Evolutionary conservation across 805 yeast species (phyloP).

Genomic region (Kuraishia cidri): DNA sequence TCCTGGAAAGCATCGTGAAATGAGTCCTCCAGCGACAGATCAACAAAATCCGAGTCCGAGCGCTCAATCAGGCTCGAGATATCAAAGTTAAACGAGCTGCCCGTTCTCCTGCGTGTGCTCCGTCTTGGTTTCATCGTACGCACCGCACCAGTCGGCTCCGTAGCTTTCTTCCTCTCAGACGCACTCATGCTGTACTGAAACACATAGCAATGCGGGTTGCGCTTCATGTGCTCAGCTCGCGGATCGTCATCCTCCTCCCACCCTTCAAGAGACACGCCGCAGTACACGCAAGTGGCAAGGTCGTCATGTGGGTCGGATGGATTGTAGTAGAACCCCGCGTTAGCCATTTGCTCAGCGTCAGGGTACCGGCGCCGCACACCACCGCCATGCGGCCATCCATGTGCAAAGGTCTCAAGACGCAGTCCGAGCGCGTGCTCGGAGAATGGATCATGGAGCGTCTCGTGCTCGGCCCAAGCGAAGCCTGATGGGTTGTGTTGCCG

Average conservation of each 20-base stretch:
- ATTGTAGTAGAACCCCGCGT: slow-evolving; percentile 56
- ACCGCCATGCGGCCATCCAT: slow-evolving; percentile 34
- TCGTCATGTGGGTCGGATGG: slow-evolving; percentile 41
- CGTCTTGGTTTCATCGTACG: too few relatives aligned
- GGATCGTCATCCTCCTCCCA: slow-evolving; percentile 70
- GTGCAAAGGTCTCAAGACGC: slow-evolving; percentile 29
- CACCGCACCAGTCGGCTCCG: too few relatives aligned
- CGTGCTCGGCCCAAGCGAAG: slow-evolving; percentile 12
- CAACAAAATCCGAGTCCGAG: too few relatives aligned
- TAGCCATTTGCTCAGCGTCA: slow-evolving; percentile 32
- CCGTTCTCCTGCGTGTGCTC: too few relatives aligned
- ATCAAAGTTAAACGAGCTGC: too few relatives aligned
- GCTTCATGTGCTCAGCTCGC: slow-evolving; percentile 40
- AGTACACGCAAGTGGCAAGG: slow-evolving; percentile 53
- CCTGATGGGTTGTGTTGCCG: slow-evolving; percentile 5
- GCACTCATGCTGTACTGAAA: too few relatives aligned
- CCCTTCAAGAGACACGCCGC: slow-evolving; percentile 57
- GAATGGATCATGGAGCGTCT: slow-evolving; percentile 23
- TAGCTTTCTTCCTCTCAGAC: too few relatives aligned
- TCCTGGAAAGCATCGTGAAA: too few relatives aligned
- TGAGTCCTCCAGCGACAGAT: too few relatives aligned
- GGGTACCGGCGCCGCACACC: slow-evolving; percentile 22
- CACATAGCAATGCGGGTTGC: slow-evolving; percentile 31
- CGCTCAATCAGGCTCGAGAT: too few relatives aligned
- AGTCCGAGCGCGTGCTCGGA: slow-evolving; percentile 18